These are phyloP conservation scores for Didymella arachidicola DNA, from an alignment of 2,329 filamentous ascomycete genomes.

Conservation along the genomic window DNA sequence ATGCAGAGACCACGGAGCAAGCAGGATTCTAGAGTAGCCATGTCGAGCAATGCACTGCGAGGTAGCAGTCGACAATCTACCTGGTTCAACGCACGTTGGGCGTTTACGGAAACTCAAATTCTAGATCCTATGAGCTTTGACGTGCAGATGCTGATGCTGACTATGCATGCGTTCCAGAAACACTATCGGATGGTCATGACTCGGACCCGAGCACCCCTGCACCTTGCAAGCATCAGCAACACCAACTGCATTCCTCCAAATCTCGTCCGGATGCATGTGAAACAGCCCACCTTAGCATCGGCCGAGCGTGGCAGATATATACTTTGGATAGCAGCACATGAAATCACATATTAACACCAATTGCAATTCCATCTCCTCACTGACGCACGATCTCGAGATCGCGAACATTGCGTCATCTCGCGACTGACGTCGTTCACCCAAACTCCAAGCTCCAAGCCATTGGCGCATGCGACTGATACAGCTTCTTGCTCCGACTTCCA, in stretches of 20 bases:
- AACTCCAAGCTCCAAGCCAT: constrained; percentile 20
- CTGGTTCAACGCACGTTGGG: background rate
- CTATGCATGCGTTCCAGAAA: constrained; percentile 14
- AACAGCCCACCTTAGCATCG: constrained; percentile 13
- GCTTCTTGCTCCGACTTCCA: background rate
- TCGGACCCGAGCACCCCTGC: constrained; percentile 18
- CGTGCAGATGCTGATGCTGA: constrained; percentile 14
- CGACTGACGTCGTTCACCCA: constrained; percentile 40
- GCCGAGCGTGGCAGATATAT: constrained; percentile 15
- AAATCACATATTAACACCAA: background rate
- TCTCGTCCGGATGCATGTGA: constrained; percentile 11
- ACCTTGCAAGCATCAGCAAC: constrained; percentile 14
- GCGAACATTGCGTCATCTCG: constrained; percentile 37
- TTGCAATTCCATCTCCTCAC: constrained; percentile 4
- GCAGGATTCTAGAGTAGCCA: background rate
- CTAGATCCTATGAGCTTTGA: constrained; percentile 16
- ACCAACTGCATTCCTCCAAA: constrained; percentile 16
- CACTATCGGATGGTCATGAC: constrained; percentile 2
- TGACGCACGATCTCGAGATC: constrained; percentile 25
- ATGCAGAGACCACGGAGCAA: background rate
- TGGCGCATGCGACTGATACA: background rate
- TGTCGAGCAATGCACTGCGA: background rate
- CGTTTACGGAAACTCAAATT: constrained; percentile 6
- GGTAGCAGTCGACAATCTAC: background rate
- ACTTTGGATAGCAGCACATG: background rate